Evolutionary conservation across 148 eudicot genomes (phyloP).

Genomic region (Oxyria digyna): DNA sequence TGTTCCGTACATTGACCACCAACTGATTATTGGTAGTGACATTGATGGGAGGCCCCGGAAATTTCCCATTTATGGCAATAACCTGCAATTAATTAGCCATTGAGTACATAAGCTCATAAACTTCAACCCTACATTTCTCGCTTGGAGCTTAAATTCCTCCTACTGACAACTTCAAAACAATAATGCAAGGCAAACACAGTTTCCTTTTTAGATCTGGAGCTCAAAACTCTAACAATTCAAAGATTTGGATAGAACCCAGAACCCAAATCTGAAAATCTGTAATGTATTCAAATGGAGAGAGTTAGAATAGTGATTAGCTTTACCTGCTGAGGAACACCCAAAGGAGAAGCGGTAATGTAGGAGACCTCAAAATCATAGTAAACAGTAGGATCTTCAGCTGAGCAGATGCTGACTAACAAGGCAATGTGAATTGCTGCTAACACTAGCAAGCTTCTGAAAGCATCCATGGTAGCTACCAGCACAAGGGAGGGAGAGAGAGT

Average conservation of each 20-base stretch:
- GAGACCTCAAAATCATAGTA: constrained; percentile 58
- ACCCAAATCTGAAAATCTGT: constrained; percentile 8
- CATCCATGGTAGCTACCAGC: constrained; percentile 15
- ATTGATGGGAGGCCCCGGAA: constrained; percentile 84
- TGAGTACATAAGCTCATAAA: neutral
- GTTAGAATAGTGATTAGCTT: neutral
- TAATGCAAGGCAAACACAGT: neutral
- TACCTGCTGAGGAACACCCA: constrained; percentile 35
- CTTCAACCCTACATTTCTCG: neutral
- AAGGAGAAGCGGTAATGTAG: constrained; percentile 91
- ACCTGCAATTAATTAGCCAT: constrained; percentile 39
- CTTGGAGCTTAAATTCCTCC: neutral
- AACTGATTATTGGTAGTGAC: constrained; percentile 85
- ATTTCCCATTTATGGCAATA: constrained; percentile 82
- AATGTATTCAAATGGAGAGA: constrained; percentile 16
- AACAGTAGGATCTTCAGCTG: constrained; percentile 67
- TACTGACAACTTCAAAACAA: neutral
- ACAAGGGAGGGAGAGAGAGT: constrained; percentile 11
- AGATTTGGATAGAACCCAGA: constrained; percentile 22
- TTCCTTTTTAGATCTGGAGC: constrained; percentile 51
- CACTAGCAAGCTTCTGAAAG: constrained; percentile 14
- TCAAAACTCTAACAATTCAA: constrained; percentile 13
- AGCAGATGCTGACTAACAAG: constrained; percentile 29
- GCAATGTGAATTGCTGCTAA: constrained; percentile 24
- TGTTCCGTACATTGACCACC: constrained; percentile 75